Evolutionary conservation across 768 basidiomycete species (phyloP).

Genomic region (Astraeus odoratus): DNA sequence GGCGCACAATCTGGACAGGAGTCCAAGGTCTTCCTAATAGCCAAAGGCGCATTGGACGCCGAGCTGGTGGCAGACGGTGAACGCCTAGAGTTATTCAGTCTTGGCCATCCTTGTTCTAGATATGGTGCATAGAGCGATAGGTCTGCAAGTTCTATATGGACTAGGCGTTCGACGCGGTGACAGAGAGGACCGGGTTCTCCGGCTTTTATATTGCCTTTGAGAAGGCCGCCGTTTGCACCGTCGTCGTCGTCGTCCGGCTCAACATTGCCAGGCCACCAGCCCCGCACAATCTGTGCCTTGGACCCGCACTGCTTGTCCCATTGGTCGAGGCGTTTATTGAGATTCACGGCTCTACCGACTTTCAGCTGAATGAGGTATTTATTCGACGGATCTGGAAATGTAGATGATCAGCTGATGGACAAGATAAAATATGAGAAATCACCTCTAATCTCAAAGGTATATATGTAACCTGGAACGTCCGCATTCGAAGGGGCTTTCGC

Average conservation of each 20-base stretch:
- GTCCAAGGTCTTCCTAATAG: constrained; percentile 15
- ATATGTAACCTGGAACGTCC: constrained; percentile 73
- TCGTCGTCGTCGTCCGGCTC: constrained; percentile 31
- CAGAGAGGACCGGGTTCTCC: constrained; percentile 60
- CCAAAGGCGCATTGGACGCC: not conserved
- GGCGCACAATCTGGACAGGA: constrained; percentile 41
- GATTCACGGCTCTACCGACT: constrained; percentile 72
- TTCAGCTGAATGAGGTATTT: constrained; percentile 55
- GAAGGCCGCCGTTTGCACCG: constrained; percentile 36
- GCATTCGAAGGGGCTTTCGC: constrained; percentile 42
- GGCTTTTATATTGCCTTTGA: constrained; percentile 58
- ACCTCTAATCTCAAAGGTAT: constrained; percentile 77
- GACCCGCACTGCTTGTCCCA: constrained; percentile 81
- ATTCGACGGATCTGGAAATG: constrained; percentile 25
- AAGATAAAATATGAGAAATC: constrained; percentile 7
- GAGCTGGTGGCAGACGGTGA: constrained; percentile 10
- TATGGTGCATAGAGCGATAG: constrained; percentile 53
- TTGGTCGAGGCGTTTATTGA: constrained; percentile 65
- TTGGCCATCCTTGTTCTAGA: constrained; percentile 44
- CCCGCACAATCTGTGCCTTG: constrained; percentile 65
- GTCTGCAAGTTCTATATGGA: constrained; percentile 77
- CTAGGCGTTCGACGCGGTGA: constrained; percentile 70
- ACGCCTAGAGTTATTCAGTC: constrained; percentile 26
- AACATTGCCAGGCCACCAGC: constrained; percentile 61
- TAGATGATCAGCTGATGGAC: not conserved